phyloP scores from a whole-genome alignment of 345 rosid genomes.

The Salix udensis region DNA sequence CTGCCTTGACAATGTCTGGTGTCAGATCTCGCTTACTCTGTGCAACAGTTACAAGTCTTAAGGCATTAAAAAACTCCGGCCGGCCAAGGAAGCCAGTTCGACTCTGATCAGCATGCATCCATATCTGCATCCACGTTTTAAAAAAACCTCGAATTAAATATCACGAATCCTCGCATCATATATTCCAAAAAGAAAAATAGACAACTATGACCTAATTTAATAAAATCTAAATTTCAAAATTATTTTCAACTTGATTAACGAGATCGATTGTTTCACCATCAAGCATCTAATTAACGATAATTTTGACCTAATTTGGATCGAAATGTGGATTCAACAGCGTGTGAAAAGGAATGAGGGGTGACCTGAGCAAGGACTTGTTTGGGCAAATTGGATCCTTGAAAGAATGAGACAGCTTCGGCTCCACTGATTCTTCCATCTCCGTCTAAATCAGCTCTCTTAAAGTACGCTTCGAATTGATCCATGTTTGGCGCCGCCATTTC shows the following conservation, averaged over 20 bases:
- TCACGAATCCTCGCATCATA: neutral
- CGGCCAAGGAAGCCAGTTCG: conserved; percentile 76
- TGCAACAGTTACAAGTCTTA: conserved; percentile 93
- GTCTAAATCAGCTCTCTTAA: conserved; percentile 89
- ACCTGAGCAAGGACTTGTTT: conserved; percentile 94
- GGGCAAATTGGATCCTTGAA: conserved; percentile 86
- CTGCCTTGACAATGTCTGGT: conserved; percentile 93
- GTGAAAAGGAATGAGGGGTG: neutral
- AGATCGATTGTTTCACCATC: neutral
- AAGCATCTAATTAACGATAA: neutral
- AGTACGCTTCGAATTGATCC: conserved; percentile 84
- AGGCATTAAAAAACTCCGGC: conserved; percentile 78
- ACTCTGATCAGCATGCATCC: conserved; percentile 81
- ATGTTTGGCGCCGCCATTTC: conserved; percentile 52
- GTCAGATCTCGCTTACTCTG: conserved; percentile 93
- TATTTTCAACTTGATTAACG: no score
- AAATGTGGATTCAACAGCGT: neutral
- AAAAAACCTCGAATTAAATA: neutral
- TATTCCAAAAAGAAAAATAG: neutral
- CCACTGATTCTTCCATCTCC: conserved; percentile 95
- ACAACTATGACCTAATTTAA: neutral
- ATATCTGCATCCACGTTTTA: conserved; percentile 51
- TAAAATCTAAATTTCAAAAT: neutral
- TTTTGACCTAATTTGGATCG: neutral
- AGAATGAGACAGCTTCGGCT: conserved; percentile 83